These are phyloP conservation scores for Ceratobasidium sp. DNA, from an alignment of 1,284 basidiomycete genomes.

Conservation along the genomic window DNA sequence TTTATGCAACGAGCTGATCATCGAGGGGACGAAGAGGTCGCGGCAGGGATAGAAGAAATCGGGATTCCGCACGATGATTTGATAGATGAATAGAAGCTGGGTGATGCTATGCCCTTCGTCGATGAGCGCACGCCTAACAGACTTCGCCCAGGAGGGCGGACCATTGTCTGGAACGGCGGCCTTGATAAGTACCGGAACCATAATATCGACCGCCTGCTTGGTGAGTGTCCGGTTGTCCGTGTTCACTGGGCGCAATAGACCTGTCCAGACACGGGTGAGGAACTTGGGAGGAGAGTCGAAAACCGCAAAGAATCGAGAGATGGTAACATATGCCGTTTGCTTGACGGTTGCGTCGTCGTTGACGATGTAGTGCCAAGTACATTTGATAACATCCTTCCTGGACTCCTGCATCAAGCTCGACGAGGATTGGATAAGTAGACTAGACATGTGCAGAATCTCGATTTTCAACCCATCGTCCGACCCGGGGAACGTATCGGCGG, in stretches of 20 bases:
- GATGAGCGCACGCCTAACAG: slow-evolving; percentile 86
- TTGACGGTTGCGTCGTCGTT: slow-evolving; percentile 93
- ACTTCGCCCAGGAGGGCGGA: slow-evolving; percentile 89
- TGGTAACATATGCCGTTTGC: slow-evolving; percentile 93
- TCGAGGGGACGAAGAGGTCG: slow-evolving; percentile 95
- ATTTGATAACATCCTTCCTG: slow-evolving; percentile 95
- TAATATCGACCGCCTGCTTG: slow-evolving; percentile 89
- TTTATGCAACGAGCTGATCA: slow-evolving; percentile 91
- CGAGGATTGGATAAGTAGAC: slow-evolving; percentile 89
- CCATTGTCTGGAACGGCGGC: slow-evolving; percentile 70
- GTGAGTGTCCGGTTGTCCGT: slow-evolving; percentile 79
- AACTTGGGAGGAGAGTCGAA: slow-evolving; percentile 96
- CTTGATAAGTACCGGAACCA: slow-evolving; percentile 86
- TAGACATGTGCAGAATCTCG: slow-evolving; percentile 92
- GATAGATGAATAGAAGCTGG: slow-evolving; percentile 91
- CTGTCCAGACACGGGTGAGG: slow-evolving; percentile 93
- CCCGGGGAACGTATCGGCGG: slow-evolving; percentile 67
- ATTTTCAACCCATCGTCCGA: slow-evolving; percentile 88
- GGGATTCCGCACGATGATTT: slow-evolving; percentile 92
- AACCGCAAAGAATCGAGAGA: slow-evolving; percentile 93
- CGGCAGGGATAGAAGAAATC: slow-evolving; percentile 95
- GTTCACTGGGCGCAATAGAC: slow-evolving; percentile 81
- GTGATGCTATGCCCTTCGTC: slow-evolving; percentile 90
- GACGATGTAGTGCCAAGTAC: slow-evolving; percentile 91
- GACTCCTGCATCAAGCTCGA: slow-evolving; percentile 81